A percentile compares a stretch with the other conserved stretches of the same genome.
Conservation (phyloP, 768 basidiomycete species). For the Cystoderma amianthinum region DNA sequence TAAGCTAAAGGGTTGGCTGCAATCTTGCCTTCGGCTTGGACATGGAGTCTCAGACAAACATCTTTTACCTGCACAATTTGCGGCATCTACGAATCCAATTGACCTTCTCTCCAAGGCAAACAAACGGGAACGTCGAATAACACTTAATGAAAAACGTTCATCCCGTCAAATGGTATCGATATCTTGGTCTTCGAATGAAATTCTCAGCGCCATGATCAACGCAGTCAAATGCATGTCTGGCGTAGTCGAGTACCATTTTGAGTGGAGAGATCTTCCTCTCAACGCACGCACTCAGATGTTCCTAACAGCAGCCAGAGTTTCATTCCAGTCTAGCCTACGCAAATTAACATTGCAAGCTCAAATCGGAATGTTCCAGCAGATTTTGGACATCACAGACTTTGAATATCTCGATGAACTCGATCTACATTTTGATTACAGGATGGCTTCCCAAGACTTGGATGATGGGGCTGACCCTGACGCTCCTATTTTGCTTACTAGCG, state of each 20-base stretch:
- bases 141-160: too few species aligned
- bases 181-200: too few species aligned
- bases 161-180: too few species aligned
- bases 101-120: too few species aligned
- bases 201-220: too few species aligned
- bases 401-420: constrained; percentile 23
- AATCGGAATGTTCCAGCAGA: constrained; percentile 20
- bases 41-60: constrained; percentile 1
- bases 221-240: too few species aligned
- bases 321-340: constrained; percentile 22
- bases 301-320: constrained; percentile 15
- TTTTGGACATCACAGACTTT: constrained; percentile 20
- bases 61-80: constrained; percentile 1
- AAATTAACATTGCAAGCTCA: constrained; percentile 25
- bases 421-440: constrained; percentile 23
- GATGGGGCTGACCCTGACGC: constrained; percentile 3
- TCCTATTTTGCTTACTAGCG: constrained; percentile 12
- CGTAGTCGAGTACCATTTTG: too few species aligned
- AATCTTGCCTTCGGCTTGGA: neutral
- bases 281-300: constrained; percentile 20
- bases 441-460: neutral
- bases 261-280: constrained; percentile 25
- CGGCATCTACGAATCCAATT: too few species aligned
- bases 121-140: too few species aligned
- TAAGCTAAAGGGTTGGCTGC: neutral